Conservation (phyloP, 331 rosid species). For the Erythrophleum ivorense region DNA sequence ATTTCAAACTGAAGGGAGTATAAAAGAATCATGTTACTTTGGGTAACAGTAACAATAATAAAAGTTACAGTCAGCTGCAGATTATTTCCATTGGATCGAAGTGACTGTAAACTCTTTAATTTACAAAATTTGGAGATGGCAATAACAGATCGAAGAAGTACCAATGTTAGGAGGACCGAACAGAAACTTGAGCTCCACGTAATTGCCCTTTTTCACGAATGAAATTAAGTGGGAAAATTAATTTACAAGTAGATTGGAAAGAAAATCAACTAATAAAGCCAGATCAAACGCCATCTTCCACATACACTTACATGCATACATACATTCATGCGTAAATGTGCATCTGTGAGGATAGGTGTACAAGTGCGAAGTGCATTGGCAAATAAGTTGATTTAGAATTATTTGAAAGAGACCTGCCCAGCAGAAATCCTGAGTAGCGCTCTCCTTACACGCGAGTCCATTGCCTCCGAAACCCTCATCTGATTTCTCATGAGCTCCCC, state of each 20-base stretch:
- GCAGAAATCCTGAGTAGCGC: conserved; percentile 88
- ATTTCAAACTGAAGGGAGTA: neutral
- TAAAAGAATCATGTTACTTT: neutral
- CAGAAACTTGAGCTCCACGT: conserved; percentile 28
- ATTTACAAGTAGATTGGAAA: neutral
- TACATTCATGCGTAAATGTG: neutral
- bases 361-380: conserved; percentile 23
- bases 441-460: conserved; percentile 85
- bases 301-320: conserved; percentile 31
- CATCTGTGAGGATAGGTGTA: conserved; percentile 3
- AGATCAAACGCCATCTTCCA: conserved; percentile 40
- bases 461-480: conserved; percentile 88
- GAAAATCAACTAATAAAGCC: conserved; percentile 28
- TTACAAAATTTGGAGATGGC: conserved; percentile 24
- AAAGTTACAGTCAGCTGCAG: neutral
- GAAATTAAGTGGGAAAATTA: neutral
- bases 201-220: neutral
- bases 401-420: conserved; percentile 73
- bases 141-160: conserved; percentile 38
- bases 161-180: neutral
- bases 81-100: conserved; percentile 28
- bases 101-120: conserved; percentile 1
- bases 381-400: neutral
- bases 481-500: conserved; percentile 86
- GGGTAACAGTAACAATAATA: neutral